Base-by-base conservation (phyloP, 805 yeast genomes). In the Spathaspora hagerdaliae region DNA sequence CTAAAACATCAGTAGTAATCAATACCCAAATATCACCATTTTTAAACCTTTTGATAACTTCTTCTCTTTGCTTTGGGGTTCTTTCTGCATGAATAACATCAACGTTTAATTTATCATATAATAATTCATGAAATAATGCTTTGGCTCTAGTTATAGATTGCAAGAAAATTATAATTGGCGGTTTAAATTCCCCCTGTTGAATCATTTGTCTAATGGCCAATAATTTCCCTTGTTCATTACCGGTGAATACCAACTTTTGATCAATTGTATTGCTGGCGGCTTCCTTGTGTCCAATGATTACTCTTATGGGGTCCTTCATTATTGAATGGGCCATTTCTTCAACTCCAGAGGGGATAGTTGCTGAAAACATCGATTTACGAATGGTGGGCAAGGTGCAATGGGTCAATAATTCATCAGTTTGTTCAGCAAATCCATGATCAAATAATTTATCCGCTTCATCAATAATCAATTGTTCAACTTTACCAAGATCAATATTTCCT, bases 361-460 rank as follows among this genome's bases (percentile, higher is more conserved):
- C 99, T 8, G 97, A 88, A 61, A 86, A 92, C 70, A 95, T 83
- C 9, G 94, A 81, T 65, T 83, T 88, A 43, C 83, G 76, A 31
- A 86, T 59, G 44, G 72, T 58, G 50, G 74, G 60, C 58, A 76
- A 57, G 50, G 78, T 60, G 59, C 87, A 81, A 29, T 77, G 69
- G 5, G 83, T 73, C 49, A 94, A 67, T 48, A 94, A 84, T 43
- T 81, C 83, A 63, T 94, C 99, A 0, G 97, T 86, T 70, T 94
- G 99, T 54, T 84, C 88, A 11, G 89, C 80, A 56, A 94, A 94
- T 13, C 87, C 83, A 51, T 82, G 78, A 57, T 94, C 97, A 54
- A 94, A 87, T 47, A 94, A 71, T 56, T 87, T 85, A 72, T 94
- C 99, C 8, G 97, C 98, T 67, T 94, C 99, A 73, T 94, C 99